These are phyloP conservation scores for Halophytophthora batemanensis DNA, from an alignment of 352 stramenopile species.

Conservation along the genomic window DNA sequence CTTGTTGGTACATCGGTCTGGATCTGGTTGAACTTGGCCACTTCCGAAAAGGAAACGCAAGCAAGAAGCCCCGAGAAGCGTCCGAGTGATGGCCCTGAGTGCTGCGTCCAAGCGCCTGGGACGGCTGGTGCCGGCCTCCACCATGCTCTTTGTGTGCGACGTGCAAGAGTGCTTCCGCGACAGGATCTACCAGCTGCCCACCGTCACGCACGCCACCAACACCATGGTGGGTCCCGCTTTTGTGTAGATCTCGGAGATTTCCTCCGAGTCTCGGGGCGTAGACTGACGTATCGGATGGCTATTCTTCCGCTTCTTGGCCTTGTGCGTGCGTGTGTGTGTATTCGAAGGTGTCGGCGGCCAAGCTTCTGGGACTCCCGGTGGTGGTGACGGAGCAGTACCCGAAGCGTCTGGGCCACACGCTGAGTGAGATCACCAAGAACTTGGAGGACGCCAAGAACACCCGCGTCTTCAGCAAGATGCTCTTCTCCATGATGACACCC, in stretches of 20 bases:
- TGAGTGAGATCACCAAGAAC: conserved; percentile 68
- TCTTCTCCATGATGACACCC: conserved; percentile 97
- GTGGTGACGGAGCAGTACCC: conserved; percentile 97
- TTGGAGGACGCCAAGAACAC: conserved; percentile 37
- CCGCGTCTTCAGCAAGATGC: conserved; percentile 95
- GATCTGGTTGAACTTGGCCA: no score
- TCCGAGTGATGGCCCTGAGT: conserved; percentile 24
- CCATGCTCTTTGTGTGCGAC: conserved; percentile 94
- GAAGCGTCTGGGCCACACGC: conserved; percentile 91
- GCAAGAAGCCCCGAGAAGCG: not conserved
- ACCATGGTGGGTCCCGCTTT: conserved; percentile 33
- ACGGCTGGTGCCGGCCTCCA: conserved; percentile 61
- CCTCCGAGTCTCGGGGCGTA: not conserved
- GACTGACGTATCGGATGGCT: not conserved
- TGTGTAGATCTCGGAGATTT: conserved; percentile 1
- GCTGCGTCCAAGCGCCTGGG: conserved; percentile 37
- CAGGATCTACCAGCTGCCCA: conserved; percentile 91
- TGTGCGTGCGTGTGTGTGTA: no score
- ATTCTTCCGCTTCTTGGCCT: not conserved
- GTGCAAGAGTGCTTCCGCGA: conserved; percentile 96
- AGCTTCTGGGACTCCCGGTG: conserved; percentile 89
- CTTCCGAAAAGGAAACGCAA: no score
- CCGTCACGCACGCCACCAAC: conserved; percentile 83
- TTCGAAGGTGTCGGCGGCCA: conserved; percentile 49
- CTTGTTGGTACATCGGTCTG: no score